Conservation (phyloP, 257 asterid species). For the Echium plantagineum region DNA sequence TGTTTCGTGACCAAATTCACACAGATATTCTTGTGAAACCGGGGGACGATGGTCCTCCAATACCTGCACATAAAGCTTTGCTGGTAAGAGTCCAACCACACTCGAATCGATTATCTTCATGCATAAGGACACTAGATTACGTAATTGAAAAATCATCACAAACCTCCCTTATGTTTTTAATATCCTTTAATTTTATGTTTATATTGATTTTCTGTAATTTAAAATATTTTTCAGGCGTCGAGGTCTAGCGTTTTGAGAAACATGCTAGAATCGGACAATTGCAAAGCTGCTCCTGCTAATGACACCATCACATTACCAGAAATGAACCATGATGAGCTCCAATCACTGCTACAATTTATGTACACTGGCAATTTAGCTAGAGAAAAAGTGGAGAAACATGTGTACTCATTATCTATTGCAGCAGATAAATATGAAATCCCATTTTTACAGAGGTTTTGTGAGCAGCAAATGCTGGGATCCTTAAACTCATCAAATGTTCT, state of each 20-base stretch:
- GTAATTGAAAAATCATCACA: no score
- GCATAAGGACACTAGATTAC: no score
- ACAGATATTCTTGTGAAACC: slow-evolving; percentile 64
- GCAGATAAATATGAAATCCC: slow-evolving; percentile 88
- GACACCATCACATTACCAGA: slow-evolving; percentile 54
- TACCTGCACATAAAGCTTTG: slow-evolving; percentile 76
- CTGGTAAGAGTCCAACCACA: no score
- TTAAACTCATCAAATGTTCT: slow-evolving; percentile 59
- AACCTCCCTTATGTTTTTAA: no score
- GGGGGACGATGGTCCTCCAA: slow-evolving; percentile 54
- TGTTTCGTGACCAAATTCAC: slow-evolving; percentile 58
- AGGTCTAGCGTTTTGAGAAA: slow-evolving; percentile 56
- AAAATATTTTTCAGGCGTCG: slow-evolving; percentile 39
- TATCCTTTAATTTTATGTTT: no score
- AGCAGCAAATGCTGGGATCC: slow-evolving; percentile 59
- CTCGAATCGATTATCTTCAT: no score
- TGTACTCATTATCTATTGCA: slow-evolving; percentile 57
- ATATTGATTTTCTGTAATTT: background rate
- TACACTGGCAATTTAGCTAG: slow-evolving; percentile 56
- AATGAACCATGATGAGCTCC: slow-evolving; percentile 49
- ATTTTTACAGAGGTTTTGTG: slow-evolving; percentile 57
- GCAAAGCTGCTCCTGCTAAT: slow-evolving; percentile 60
- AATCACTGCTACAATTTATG: slow-evolving; percentile 54
- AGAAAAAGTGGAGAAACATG: slow-evolving; percentile 56
- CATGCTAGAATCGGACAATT: slow-evolving; percentile 61